Evolutionary conservation across 192 early-diverging fungal genomes (phyloP), one percentile per base, ranked within the genome.

Genomic region (Phlyctochytrium arcticum): DNA sequence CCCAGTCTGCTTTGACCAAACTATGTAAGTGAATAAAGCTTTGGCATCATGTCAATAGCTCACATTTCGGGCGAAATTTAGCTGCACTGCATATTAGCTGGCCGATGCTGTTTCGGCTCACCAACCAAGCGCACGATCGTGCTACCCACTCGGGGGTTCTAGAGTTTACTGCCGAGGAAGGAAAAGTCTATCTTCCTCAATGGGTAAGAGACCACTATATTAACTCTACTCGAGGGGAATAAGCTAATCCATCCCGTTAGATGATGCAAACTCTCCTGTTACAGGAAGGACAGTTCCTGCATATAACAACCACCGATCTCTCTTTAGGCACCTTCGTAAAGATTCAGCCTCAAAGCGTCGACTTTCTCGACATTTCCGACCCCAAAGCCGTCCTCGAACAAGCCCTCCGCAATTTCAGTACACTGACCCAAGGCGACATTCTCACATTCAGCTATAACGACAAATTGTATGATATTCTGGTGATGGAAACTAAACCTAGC

Each of bases 111-210:
- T 97, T 99, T 71, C 80, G 88, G 59, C 77, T 99, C 36, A 79
- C 82, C 9, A 92, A 88, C 69, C 48, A 46, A 15, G 53, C 51
- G 3, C 65, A 78, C 47, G 62, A 71, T 5, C 79, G 64, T 55
- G 74, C 81, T 44, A 88, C 95, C 17, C 94, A 99, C 61, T 92
- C 95, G 27, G 97, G 97, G 62, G 97, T 99, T 7, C 85, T 99
- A 7, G 95, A 99, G 78, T 99, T 99, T 67, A 94, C 90, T 34
- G 95, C 97, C 9, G 95, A 97, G 70, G 95, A 98, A 78, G 97
- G 97, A 31, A 76, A 91, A 7, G 89, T 87, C 7, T 99, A 97
- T 69, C 68, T 99, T 42, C 97, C 97, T 50, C 90, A 92, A 39
- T 99, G 97, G 97, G 89, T 92, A 76, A 29, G 75, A n/a, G 9